These are phyloP conservation scores for Metschnikowia lunata DNA, from an alignment of 805 yeast genomes.

Conservation along the genomic window DNA sequence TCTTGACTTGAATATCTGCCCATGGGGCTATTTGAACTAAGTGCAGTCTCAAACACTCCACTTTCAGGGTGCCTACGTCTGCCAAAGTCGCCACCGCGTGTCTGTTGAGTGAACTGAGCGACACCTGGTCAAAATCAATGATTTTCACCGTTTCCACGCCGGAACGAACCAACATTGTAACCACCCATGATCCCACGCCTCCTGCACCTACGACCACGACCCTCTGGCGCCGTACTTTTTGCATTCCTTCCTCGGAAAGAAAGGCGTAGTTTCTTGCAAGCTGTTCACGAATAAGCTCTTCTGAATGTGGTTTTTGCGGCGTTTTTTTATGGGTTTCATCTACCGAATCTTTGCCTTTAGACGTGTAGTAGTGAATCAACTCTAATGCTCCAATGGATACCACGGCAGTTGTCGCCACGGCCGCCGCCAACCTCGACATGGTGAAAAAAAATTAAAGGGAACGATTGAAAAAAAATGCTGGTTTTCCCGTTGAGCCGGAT, in stretches of 20 bases:
- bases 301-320: constrained; percentile 31
- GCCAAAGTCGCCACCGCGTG: constrained; percentile 89
- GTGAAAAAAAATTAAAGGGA: neutral
- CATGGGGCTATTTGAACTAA: constrained; percentile 84
- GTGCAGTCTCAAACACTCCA: constrained; percentile 69
- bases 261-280: constrained; percentile 92
- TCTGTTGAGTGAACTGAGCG: constrained; percentile 85
- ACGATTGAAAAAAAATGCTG: no score
- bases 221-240: constrained; percentile 61
- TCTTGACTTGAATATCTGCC: constrained; percentile 74
- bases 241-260: constrained; percentile 80
- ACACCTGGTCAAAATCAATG: constrained; percentile 94
- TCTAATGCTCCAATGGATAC: constrained; percentile 12
- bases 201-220: constrained; percentile 91
- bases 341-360: neutral
- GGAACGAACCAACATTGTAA: constrained; percentile 84
- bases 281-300: constrained; percentile 81
- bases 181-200: constrained; percentile 98
- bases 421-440: constrained; percentile 2
- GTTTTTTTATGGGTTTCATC: neutral
- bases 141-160: constrained; percentile 78
- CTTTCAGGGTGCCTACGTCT: constrained; percentile 93
- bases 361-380: constrained; percentile 9
- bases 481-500: no score
- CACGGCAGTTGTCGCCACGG: constrained; percentile 12